Evolutionary conservation across 2,329 filamentous ascomycete genomes (phyloP).

Genomic region (Capronia coronata): DNA sequence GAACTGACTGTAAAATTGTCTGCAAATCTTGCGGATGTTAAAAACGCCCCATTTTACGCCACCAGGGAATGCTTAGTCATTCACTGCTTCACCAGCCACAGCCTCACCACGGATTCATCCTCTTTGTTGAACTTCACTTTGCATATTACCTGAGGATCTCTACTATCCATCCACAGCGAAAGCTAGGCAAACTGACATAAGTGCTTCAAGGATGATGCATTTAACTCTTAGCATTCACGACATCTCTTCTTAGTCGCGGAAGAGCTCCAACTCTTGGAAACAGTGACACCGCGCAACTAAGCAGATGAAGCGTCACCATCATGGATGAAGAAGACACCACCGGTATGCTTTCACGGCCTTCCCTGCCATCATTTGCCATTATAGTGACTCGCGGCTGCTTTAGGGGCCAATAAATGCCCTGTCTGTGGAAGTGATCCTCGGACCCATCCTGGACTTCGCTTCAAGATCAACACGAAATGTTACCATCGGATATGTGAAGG

Average conservation of each 20-base stretch:
- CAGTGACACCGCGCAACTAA: background rate
- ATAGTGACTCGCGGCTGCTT: background rate
- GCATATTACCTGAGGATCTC: too few species aligned
- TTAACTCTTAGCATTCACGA: too few species aligned
- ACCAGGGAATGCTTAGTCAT: background rate
- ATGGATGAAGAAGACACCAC: slow-evolving; percentile 21
- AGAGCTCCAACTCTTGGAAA: background rate
- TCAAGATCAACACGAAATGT: slow-evolving; percentile 96
- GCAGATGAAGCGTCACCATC: slow-evolving; percentile 1
- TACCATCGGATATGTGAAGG: slow-evolving; percentile 99
- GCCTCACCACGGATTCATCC: background rate
- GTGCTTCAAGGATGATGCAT: too few species aligned
- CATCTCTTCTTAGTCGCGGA: background rate
- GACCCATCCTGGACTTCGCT: slow-evolving; percentile 87
- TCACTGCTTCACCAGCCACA: background rate
- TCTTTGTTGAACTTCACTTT: too few species aligned
- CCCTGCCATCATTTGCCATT: background rate
- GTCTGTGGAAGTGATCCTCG: slow-evolving; percentile 97
- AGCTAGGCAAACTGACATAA: too few species aligned
- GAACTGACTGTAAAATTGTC: background rate
- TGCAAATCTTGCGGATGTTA: background rate
- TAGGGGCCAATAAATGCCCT: slow-evolving; percentile 54
- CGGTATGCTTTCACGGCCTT: slow-evolving; percentile 4
- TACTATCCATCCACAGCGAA: too few species aligned
- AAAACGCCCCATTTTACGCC: background rate